Base-by-base conservation (phyloP, 2,329 filamentous ascomycete species). In the Aspergillus sp. region DNA sequence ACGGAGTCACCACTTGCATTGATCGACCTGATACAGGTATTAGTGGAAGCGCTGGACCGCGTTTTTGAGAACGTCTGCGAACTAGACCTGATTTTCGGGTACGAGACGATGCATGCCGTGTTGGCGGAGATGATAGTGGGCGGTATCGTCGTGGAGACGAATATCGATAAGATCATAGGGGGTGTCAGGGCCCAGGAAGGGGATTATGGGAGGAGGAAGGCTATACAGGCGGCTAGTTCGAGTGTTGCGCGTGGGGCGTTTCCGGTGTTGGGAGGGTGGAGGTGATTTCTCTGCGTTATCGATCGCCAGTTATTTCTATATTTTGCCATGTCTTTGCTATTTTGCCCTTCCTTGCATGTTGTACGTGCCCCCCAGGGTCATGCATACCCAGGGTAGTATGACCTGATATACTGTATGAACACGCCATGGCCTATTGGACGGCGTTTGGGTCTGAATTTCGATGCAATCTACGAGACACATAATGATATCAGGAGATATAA, bases 41-140 rank as follows among this genome's bases (percentile, higher is more conserved):
- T 96, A 61, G 93, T 98, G 53, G 93, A 98, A 70, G 84, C 91
- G 1, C 79, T 98, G 33, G 93, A 98, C 67, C 82, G 88, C 54
- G 77, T 98, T 36, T 98, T 98, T 64, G 93, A 97, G 72, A 96
- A 98, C 65, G 93, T 98, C 7, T 98, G 93, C 77, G 93, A 98
- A 73, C 76, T 98, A 47, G 90, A 98, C 68, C 78, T 98, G 57
- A 98, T 98, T 67, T 98, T 98, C 74, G 97, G 97, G 66, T 98
- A 95, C 59, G 93, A 98, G 77, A 94, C 89, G 10, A 76, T 98
- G 60, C 93, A 98, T 73, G 86, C 91, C 6, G 83, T 89, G 10
- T 73, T 97, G 7, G 83, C 82, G 48, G 91, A 97, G 75, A 94
- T 97, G 88, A 86, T 97, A 47, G 87, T 95, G 10, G 91, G 91